Percentiles rank a stretch among this genome's conserved stretches.
Evolutionary conservation across 2,329 filamentous ascomycete species (phyloP).

Genomic region (Cercospora berteroae): DNA sequence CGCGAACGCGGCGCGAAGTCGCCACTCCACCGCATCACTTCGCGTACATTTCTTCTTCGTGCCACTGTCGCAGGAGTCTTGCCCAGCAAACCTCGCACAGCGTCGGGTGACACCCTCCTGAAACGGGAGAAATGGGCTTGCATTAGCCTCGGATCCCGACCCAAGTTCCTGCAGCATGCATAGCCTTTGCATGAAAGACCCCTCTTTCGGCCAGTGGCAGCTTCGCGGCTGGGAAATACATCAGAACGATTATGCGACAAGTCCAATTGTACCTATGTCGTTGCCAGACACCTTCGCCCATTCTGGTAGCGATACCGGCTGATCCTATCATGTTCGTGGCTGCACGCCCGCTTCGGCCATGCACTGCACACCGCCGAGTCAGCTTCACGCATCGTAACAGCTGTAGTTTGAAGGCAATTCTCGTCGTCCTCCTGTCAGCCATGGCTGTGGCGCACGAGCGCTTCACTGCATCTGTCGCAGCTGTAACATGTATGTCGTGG

Average conservation of each 20-base stretch:
- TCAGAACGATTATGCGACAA: background rate
- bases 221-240: background rate
- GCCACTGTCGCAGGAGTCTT: background rate
- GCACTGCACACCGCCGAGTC: background rate
- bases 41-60: background rate
- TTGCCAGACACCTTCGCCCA: background rate
- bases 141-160: conserved; percentile 6
- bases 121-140: background rate
- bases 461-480: background rate
- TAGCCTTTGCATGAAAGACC: background rate
- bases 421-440: background rate
- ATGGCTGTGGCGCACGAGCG: background rate
- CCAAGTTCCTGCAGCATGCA: conserved; percentile 6
- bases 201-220: background rate
- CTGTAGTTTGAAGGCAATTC: conserved; percentile 4
- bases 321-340: background rate
- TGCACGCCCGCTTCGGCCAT: background rate
- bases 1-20: background rate
- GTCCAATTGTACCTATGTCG: background rate
- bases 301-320: background rate
- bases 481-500: background rate
- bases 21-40: background rate
- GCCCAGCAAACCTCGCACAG: background rate
- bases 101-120: background rate
- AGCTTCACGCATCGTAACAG: background rate